Evolutionary conservation across 495 filamentous ascomycete species (phyloP).

Genomic region (Trichoderma reesei): DNA sequence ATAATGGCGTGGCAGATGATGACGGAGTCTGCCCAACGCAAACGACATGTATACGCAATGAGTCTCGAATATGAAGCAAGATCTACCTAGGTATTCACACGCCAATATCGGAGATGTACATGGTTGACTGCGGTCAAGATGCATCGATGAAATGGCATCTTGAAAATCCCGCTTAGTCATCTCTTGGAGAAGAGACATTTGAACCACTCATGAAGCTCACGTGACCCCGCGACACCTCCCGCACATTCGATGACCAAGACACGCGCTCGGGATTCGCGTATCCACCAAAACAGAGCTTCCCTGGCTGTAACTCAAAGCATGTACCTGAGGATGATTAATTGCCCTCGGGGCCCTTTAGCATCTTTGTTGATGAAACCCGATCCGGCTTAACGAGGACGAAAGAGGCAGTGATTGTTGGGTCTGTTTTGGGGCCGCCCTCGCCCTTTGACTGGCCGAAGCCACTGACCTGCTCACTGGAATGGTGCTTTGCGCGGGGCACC

Average conservation of each 20-base stretch:
- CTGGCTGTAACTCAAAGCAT: neutral
- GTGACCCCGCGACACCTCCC: neutral
- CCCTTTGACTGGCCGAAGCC: neutral
- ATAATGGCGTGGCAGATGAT: slow-evolving; percentile 4
- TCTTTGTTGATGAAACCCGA: neutral
- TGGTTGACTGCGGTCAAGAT: too few species aligned
- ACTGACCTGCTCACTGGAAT: neutral
- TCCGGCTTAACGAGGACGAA: neutral
- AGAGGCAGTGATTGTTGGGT: neutral
- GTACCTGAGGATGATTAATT: neutral
- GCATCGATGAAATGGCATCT: neutral
- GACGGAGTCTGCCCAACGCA: slow-evolving; percentile 12
- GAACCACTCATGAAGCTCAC: neutral
- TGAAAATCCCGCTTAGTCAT: neutral
- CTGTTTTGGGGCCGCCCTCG: neutral
- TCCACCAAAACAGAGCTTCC: slow-evolving; percentile 3
- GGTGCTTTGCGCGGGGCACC: neutral
- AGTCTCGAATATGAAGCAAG: neutral
- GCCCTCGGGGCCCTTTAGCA: neutral
- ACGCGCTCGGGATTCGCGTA: slow-evolving; percentile 5
- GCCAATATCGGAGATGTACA: too few species aligned
- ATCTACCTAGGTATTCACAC: neutral
- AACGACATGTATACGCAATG: slow-evolving; percentile 2
- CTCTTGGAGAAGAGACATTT: neutral
- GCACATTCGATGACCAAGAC: neutral